Base-by-base conservation (phyloP, 148 eudicot genomes). In the Fagopyrum homotropicum region DNA sequence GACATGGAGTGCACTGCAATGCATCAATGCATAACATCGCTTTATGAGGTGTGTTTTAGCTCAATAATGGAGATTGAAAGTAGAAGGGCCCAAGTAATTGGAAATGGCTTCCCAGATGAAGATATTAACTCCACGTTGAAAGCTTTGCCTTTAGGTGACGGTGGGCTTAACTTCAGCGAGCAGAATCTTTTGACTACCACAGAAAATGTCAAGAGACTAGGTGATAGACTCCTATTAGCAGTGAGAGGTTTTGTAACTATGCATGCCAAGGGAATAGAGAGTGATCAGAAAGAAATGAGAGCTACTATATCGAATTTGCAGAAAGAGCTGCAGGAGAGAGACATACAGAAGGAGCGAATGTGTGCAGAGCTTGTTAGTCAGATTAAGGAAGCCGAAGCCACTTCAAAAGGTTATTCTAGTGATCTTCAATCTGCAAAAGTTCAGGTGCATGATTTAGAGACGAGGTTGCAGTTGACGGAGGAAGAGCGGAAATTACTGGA, bases 271-370 rank as follows among this genome's bases (percentile, higher is more conserved):
- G 75, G 74, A 72, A 29, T 86, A 70, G 96, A 87, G 81, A 82
- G 78, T 54, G 80, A 78, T 70, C 84, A 74, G 52, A 87, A 81
- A 80, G 98, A 94, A 79, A 73, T 90, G 89, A 91, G 89, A 75
- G 60, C 74, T 80, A 76, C 86, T 45, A 80, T 91, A 54, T 73
- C 79, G 8, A 85, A 84, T 72, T 81, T 94, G 83, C 97, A 91
- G 82, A 91, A 83, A 79, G 96, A 89, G 72, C 90, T 94, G 50
- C 95, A 89, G 78, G 96, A 94, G 82, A 94, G 91, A 81, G 97
- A 90, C 75, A 75, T 88, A 76, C 89, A 94, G 74, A 87, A 87
- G 76, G 97, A 94, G 46, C 89, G 74, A 55, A 88, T 86, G 30
- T 88, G 86, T 80, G 77, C 66, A 82, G 97, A 94, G 84, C 89